These are phyloP conservation scores for Ehretia macrophylla DNA, from an alignment of 257 asterid genomes.

Conservation along the genomic window DNA sequence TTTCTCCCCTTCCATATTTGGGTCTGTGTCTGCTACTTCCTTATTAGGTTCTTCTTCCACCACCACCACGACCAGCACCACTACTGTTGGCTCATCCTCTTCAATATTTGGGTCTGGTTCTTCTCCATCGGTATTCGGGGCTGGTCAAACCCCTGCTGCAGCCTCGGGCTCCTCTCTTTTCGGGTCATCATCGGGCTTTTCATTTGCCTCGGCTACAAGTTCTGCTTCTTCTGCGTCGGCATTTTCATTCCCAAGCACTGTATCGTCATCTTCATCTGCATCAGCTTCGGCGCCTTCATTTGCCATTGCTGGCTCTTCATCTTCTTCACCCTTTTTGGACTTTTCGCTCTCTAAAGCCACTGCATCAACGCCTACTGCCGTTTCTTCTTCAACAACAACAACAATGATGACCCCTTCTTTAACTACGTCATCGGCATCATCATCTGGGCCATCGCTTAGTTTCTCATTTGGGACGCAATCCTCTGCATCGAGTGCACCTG, in stretches of 20 bases:
- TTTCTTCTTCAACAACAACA: conserved; percentile 10
- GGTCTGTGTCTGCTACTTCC: conserved; percentile 17
- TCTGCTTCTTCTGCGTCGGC: conserved; percentile 21
- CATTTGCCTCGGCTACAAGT: conserved; percentile 7
- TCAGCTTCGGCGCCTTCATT: conserved; percentile 12
- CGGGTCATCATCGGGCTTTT: background rate
- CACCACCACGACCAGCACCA: too few species aligned
- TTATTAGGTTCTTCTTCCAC: conserved; percentile 27
- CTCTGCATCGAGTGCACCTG: conserved; percentile 34
- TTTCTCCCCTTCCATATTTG: conserved; percentile 12
- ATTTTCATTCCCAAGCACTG: conserved; percentile 14
- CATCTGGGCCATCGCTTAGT: conserved; percentile 24
- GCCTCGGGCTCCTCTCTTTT: background rate
- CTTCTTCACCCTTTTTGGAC: conserved; percentile 8
- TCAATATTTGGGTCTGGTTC: background rate
- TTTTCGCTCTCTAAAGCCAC: conserved; percentile 19
- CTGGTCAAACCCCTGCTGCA: conserved; percentile 3
- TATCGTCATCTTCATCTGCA: conserved; percentile 16
- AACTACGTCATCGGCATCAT: conserved; percentile 26
- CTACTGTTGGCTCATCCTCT: too few species aligned
- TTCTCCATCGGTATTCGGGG: background rate
- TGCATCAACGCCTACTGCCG: conserved; percentile 12
- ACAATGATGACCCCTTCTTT: conserved; percentile 15
- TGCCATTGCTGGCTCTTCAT: conserved; percentile 22
- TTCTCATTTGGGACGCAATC: conserved; percentile 50